phyloP scores from a whole-genome alignment of 257 asterid genomes.

The Capsicum pubescens region DNA sequence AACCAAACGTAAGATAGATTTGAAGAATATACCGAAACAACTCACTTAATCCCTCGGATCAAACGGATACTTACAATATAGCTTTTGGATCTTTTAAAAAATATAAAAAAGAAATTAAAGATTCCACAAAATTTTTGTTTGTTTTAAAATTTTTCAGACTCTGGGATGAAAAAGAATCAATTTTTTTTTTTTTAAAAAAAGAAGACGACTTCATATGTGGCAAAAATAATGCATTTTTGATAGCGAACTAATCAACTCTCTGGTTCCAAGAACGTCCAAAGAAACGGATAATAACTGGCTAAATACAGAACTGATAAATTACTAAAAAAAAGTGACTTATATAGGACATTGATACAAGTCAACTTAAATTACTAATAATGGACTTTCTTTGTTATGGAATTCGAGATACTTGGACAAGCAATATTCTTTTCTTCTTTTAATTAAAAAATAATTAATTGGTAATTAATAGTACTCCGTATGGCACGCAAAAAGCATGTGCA shows the following conservation, averaged over 20 bases:
- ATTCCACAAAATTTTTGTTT: not conserved
- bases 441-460: not conserved
- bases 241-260: not conserved
- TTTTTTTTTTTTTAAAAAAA: no score
- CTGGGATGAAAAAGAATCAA: not conserved
- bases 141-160: not conserved
- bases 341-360: not conserved
- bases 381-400: not conserved
- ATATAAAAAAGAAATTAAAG: no score
- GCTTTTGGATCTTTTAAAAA: not conserved
- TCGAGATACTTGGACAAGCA: not conserved
- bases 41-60: no score
- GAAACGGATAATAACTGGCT: not conserved
- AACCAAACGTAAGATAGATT: no score
- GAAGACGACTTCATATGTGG: not conserved
- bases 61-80: not conserved
- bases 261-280: not conserved
- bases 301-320: not conserved
- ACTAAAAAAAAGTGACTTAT: not conserved
- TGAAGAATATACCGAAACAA: no score
- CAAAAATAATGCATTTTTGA: not conserved
- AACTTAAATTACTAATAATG: not conserved
- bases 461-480: not conserved
- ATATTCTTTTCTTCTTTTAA: not conserved
- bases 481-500: slow-evolving; percentile 26